These are phyloP conservation scores for Trametes versicolor DNA, from an alignment of 1,284 basidiomycete genomes.

Conservation along the genomic window DNA sequence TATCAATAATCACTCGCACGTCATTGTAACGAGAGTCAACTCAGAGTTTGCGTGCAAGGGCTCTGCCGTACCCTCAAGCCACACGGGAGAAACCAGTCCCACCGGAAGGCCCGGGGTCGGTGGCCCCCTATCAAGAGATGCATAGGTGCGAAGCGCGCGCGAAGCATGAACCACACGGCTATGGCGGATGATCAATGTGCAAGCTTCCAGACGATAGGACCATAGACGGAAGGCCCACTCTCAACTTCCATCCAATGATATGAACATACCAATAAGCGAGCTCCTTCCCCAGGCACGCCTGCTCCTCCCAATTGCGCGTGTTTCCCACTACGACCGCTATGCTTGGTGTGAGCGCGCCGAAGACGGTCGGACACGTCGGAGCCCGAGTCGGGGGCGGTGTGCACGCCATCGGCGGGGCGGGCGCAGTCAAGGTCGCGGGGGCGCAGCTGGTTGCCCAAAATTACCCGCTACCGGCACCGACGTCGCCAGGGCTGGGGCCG, in stretches of 20 bases:
- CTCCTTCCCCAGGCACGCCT: slow-evolving; percentile 29
- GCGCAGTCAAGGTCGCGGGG: slow-evolving; percentile 18
- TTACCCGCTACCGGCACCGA: not conserved
- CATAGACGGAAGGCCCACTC: slow-evolving; percentile 17
- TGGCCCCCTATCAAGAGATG: slow-evolving; percentile 18
- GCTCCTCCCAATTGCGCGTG: slow-evolving; percentile 13
- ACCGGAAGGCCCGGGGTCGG: slow-evolving; percentile 16
- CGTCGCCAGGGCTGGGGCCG: slow-evolving; percentile 7
- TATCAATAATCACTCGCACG: not conserved
- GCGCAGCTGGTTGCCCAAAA: slow-evolving; percentile 4
- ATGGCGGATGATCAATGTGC: slow-evolving; percentile 15
- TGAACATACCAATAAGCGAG: slow-evolving; percentile 11
- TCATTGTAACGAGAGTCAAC: not conserved
- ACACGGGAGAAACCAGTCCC: not conserved
- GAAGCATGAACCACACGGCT: slow-evolving; percentile 6
- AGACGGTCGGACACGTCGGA: slow-evolving; percentile 21
- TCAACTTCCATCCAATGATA: slow-evolving; percentile 18
- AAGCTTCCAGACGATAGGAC: slow-evolving; percentile 6
- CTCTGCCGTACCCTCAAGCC: not conserved
- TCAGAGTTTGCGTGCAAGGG: not conserved
- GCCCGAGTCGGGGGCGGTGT: slow-evolving; percentile 11
- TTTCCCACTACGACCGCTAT: slow-evolving; percentile 10
- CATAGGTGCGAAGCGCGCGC: not conserved
- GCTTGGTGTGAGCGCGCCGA: slow-evolving; percentile 20
- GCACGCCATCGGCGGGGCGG: slow-evolving; percentile 19